phyloP scores from a whole-genome alignment of 2,329 filamentous ascomycete species.

The Aspergillus hortae region DNA sequence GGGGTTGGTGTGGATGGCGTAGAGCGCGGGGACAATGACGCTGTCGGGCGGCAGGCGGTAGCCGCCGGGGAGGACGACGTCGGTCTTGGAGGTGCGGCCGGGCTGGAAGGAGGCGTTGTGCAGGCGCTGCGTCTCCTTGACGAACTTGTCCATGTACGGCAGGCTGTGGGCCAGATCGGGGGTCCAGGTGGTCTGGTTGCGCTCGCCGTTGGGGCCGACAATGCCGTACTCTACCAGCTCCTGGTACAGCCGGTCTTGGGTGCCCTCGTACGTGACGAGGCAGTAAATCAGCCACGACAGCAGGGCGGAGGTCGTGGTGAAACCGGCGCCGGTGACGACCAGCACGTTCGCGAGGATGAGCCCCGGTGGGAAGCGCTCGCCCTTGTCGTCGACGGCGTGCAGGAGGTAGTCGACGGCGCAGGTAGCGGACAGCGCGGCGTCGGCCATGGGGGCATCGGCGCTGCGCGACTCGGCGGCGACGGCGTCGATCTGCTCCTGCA shows the following conservation, averaged over 20 bases:
- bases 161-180: slow-evolving; percentile 36
- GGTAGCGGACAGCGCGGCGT: slow-evolving; percentile 11
- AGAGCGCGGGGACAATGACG: slow-evolving; percentile 52
- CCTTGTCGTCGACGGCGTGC: slow-evolving; percentile 42
- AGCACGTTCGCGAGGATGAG: slow-evolving; percentile 40
- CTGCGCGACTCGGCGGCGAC: slow-evolving; percentile 4
- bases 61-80: slow-evolving; percentile 58
- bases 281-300: slow-evolving; percentile 56
- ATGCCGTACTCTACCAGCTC: slow-evolving; percentile 51
- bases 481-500: slow-evolving; percentile 14
- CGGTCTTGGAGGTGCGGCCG: slow-evolving; percentile 53
- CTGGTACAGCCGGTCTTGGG: slow-evolving; percentile 55
- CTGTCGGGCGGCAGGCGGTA: slow-evolving; percentile 54
- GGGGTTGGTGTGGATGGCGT: slow-evolving; percentile 50
- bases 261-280: slow-evolving; percentile 50
- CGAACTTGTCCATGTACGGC: slow-evolving; percentile 49
- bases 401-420: slow-evolving; percentile 18
- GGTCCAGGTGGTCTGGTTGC: slow-evolving; percentile 40
- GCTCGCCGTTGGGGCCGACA: slow-evolving; percentile 16
- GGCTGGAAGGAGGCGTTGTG: slow-evolving; percentile 63
- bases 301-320: slow-evolving; percentile 56
- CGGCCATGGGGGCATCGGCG: slow-evolving; percentile 8
- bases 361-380: slow-evolving; percentile 47
- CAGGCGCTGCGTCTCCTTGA: slow-evolving; percentile 60
- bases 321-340: slow-evolving; percentile 55